Base-by-base conservation (phyloP, 306 rosid genomes). In the Quillaja saponaria region DNA sequence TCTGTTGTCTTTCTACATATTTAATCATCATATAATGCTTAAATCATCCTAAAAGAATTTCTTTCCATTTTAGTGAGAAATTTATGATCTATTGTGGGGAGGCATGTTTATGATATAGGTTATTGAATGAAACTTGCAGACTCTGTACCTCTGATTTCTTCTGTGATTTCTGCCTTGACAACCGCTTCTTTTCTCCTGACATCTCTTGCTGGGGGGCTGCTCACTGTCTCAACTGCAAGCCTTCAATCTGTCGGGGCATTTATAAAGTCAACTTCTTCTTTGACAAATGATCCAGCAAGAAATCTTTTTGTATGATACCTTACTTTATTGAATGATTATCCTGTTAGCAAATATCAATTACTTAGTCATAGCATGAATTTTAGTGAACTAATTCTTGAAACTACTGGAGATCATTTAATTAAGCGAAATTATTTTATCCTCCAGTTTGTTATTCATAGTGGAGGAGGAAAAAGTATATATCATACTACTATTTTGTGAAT, bases 171-270 rank as follows among this genome's bases (percentile, higher is more conserved):
- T 55, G 71, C 74, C 47, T 76, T 88, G 67, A 62, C 80, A 61
- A 75, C 86, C 49, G 95, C 88, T 71, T 68, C 83, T 17, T 91
- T 91, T 59, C 76, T 58, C 25, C 61, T 77, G 61, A 82, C 96
- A 68, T 79, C 95, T 20, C 46, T 91, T 67, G 76, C 46, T 31
- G 87, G 90, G 4, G 90, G 96, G 35, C 62, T 86, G 68, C 97
- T 91, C 37, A 84, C 88, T 15, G 68, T 88, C 75, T 88, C 92
- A 49, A 84, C 86, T 45, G 82, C 96, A 57, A 91, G 88, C 79
- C 91, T 91, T 68, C 92, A 88, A 76, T 82, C 73, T 14, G 74
- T 75, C 20, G 81, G 85, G 72, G 55, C 76, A 55, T 77, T 72
- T 58, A 53, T 18, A 44, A 72, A 81, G 61, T 59, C 85, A n/a